Base-by-base conservation (phyloP, 306 rosid genomes). In the Erythrophleum fordii region DNA sequence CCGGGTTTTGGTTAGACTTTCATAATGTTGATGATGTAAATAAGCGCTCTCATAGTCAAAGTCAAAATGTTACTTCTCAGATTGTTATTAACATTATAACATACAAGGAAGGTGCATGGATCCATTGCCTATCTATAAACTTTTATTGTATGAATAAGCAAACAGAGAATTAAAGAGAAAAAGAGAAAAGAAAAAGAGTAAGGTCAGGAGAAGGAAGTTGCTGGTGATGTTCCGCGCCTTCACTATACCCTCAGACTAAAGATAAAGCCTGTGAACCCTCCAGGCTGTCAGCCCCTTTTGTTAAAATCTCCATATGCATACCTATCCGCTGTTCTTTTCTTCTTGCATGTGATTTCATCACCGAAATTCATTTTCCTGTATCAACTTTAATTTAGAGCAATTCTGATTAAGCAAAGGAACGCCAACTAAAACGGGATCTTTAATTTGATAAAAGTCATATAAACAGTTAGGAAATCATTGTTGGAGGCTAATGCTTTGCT, bases 321-420 rank as follows among this genome's bases (percentile, higher is more conserved):
- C 42, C 76, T 73, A 41, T 70, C 67, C 51, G 52, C 29, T 37
- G 34, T 13, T 37, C 66, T 59, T 25, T 34, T 52, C 16, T 52
- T 3, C 9, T 61, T 61, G 11, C 80, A 44, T 66, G 85, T 77
- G 71, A 75, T 75, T 68, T 83, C 68, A 37, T 45, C 42, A 16
- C 45, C 62, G 22, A 8, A 42, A 49, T 83, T 79, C 83, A 46
- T 60, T 26, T n/a, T 22, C 71, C 29, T 13, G 1, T 12, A 78
- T 84, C 78, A 77, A 73, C 64, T 77, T 69, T 68, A 65, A 66
- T 66, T 73, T 73, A 45, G 65, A 65, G 67, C 79, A 72, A 77
- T 72, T 84, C 41, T 62, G 45, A 67, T 72, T 49, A 71, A 29
- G 44, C 81, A 61, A 46, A 65, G 22, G 59, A 77, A 72, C 35